These are phyloP conservation scores for Fragilariopsis cylindrus DNA, from an alignment of 108 stramenopile genomes.

Conservation along the genomic window DNA sequence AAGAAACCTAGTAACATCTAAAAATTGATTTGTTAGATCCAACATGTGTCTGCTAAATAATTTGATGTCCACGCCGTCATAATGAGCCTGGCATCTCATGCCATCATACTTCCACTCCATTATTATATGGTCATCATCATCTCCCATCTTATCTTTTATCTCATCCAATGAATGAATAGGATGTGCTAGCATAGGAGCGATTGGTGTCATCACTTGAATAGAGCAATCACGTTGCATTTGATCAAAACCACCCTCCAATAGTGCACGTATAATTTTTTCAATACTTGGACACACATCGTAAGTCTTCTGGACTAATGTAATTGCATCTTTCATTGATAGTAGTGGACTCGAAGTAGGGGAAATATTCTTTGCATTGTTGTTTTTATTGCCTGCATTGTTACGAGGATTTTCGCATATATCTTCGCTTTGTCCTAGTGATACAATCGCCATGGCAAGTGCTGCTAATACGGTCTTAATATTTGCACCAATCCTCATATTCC, in stretches of 20 bases:
- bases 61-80: slow-evolving; percentile 35
- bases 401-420: background rate
- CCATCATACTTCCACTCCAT: slow-evolving; percentile 94
- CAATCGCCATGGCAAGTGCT: slow-evolving; percentile 41
- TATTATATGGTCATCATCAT: slow-evolving; percentile 5
- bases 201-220: slow-evolving; percentile 36
- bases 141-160: slow-evolving; percentile 29
- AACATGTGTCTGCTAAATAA: slow-evolving; percentile 83
- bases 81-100: slow-evolving; percentile 87
- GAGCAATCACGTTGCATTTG: slow-evolving; percentile 36
- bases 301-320: slow-evolving; percentile 35
- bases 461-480: slow-evolving; percentile 46
- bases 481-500: slow-evolving; percentile 53
- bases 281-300: slow-evolving; percentile 46
- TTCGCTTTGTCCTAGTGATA: background rate
- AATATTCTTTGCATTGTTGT: too few relatives aligned
- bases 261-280: slow-evolving; percentile 27
- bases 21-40: slow-evolving; percentile 80
- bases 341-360: background rate
- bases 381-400: background rate
- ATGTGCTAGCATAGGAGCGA: slow-evolving; percentile 61
- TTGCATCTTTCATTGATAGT: slow-evolving; percentile 14
- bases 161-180: slow-evolving; percentile 48
- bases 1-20: slow-evolving; percentile 54
- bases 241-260: slow-evolving; percentile 43